Percentiles rank a stretch among this genome's conserved stretches.
phyloP scores from a whole-genome alignment of 2,329 filamentous ascomycete genomes.

The Arthroderma sp. region DNA sequence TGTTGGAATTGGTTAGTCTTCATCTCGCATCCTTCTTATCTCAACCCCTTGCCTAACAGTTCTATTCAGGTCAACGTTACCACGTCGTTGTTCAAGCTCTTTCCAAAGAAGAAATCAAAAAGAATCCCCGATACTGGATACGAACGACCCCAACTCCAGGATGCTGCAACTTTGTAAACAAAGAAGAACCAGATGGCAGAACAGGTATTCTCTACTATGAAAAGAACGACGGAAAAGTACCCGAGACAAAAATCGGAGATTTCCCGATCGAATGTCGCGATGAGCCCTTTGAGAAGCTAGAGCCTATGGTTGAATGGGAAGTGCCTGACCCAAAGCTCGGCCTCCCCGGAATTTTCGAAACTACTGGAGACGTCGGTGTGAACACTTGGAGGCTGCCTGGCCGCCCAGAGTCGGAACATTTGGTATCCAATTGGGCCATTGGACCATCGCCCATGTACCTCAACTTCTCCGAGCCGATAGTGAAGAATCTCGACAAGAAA shows the following conservation, averaged over 20 bases:
- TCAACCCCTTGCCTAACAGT: slow-evolving; percentile 1
- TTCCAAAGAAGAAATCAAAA: slow-evolving; percentile 12
- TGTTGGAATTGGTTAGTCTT: slow-evolving; percentile 30
- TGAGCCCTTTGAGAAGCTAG: slow-evolving; percentile 11
- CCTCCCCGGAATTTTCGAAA: slow-evolving; percentile 2
- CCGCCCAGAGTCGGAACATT: not conserved
- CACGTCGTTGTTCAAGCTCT: slow-evolving; percentile 22
- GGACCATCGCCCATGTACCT: slow-evolving; percentile 9
- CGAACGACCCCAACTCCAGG: slow-evolving; percentile 31
- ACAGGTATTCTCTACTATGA: slow-evolving; percentile 37
- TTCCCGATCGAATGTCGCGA: slow-evolving; percentile 17
- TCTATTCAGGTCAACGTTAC: slow-evolving; percentile 24
- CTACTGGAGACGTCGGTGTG: slow-evolving; percentile 4
- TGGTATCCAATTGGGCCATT: slow-evolving; percentile 7
- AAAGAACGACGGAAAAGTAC: slow-evolving; percentile 7
- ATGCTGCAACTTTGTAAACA: slow-evolving; percentile 25
- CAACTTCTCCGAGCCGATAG: slow-evolving; percentile 9
- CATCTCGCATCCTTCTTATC: not conserved
- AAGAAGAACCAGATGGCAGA: slow-evolving; percentile 31
- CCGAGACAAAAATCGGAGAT: slow-evolving; percentile 12
- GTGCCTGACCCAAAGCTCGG: slow-evolving; percentile 6
- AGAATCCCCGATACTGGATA: slow-evolving; percentile 24
- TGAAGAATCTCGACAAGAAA: slow-evolving; percentile 7
- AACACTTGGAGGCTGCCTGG: slow-evolving; percentile 6
- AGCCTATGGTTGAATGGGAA: slow-evolving; percentile 9